Evolutionary conservation across 2,329 filamentous ascomycete genomes (phyloP).

Genomic region (Aspergillus awamori): DNA sequence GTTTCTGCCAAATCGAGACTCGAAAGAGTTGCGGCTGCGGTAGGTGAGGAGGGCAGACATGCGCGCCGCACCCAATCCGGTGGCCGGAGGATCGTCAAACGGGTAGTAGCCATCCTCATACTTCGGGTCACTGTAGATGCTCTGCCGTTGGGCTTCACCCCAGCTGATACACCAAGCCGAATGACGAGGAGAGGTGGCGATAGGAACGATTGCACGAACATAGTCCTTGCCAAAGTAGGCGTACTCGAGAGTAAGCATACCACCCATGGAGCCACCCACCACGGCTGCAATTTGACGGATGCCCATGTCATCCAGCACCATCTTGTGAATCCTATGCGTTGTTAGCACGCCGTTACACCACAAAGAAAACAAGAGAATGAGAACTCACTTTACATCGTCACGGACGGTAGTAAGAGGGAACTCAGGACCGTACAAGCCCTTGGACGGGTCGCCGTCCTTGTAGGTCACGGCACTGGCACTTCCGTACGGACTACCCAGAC

Average conservation of each 20-base stretch:
- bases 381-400: conserved; percentile 85
- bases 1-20: conserved; percentile 91
- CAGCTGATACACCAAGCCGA: conserved; percentile 63
- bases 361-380: not conserved
- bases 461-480: conserved; percentile 66
- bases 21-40: conserved; percentile 94
- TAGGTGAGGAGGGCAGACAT: conserved; percentile 98
- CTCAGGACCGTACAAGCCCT: conserved; percentile 86
- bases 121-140: conserved; percentile 96
- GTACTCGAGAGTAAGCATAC: conserved; percentile 61
- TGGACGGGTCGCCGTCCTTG: conserved; percentile 74
- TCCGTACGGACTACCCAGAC: conserved; percentile 58
- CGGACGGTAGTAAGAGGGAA: conserved; percentile 94
- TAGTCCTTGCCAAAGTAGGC: conserved; percentile 71
- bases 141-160: conserved; percentile 60
- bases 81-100: conserved; percentile 81
- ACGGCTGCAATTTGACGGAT: conserved; percentile 57
- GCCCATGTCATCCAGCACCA: conserved; percentile 58
- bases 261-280: conserved; percentile 62
- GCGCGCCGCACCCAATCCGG: conserved; percentile 87
- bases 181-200: conserved; percentile 59
- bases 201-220: conserved; percentile 57
- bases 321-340: conserved; percentile 53
- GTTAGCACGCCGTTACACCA: conserved; percentile 8
- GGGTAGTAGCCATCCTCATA: conserved; percentile 96